Base-by-base conservation (phyloP, 2,329 filamentous ascomycete genomes). In the Didymella exigua region DNA sequence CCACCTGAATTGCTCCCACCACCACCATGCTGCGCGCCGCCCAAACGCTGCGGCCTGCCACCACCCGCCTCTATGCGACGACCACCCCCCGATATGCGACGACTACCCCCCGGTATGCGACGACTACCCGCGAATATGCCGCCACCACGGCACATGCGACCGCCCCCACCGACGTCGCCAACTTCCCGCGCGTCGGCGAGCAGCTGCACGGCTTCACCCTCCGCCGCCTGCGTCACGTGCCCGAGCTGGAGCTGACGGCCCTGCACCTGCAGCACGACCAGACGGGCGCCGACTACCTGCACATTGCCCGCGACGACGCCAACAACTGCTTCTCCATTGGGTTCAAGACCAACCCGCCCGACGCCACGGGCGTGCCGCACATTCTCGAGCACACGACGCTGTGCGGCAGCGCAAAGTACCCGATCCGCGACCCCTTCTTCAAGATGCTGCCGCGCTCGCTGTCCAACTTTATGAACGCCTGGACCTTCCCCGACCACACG, bases 381-480 rank as follows among this genome's bases (percentile, higher is more conserved):
- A 98, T 99, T 66, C 83, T 99, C 52, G 95, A 99, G 79, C 95
- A 99, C 78, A 97, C 95, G 18, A 98, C 95, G 1, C 80, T 99
- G 37, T 99, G 95, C 71, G 95, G 95, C 19, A 98, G 93, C 72
- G 82, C 96, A 74, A 96, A 96, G 88, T 96, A 93, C 73, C 95
- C 95, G n/a, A 93, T 99, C 54, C 91, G 95, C 59, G 95, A 99
- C 71, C 95, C 95, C 0, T 99, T 99, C 82, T 99, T 99, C 82
- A 99, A 98, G 84, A 99, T 99, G 95, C 84, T 99, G 23, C 95
- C 95, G 19, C 87, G 95, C 66, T 97, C 95, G 5, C 83, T 99
- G n/a, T 97, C 95, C 61, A 99, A 98, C 77, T 99, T 97, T 73
- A 99, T 99, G 95, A 99, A 99, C 75, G 95, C 95, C 58, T 96